These are phyloP conservation scores for Aspergillus nomiae DNA, from an alignment of 2,329 filamentous ascomycete species.

Conservation along the genomic window DNA sequence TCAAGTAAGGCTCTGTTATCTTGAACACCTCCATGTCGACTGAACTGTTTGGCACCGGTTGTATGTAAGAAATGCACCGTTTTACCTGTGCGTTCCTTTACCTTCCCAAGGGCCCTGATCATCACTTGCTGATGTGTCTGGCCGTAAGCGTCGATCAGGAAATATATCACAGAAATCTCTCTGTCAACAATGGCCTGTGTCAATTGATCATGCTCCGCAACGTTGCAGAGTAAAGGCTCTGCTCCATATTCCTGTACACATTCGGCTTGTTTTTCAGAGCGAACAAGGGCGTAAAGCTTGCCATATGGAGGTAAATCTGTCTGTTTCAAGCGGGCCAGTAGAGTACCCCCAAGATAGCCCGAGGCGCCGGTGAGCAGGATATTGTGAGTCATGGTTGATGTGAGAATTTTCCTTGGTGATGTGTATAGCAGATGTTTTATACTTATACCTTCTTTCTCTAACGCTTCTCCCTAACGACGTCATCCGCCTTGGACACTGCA, in stretches of 20 bases:
- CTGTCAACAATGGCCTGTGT: conserved; percentile 41
- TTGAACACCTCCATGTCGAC: conserved; percentile 48
- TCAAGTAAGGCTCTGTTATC: conserved; percentile 47
- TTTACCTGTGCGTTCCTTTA: conserved; percentile 44
- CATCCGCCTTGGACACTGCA: too few relatives aligned
- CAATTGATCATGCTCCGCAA: conserved; percentile 40
- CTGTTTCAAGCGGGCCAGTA: conserved; percentile 44
- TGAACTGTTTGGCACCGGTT: conserved; percentile 56
- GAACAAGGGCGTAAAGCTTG: conserved; percentile 52
- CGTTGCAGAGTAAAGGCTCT: conserved; percentile 45
- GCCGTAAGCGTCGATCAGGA: conserved; percentile 47
- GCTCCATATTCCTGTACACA: conserved; percentile 47
- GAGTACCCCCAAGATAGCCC: conserved; percentile 56
- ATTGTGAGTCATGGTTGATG: conserved; percentile 27
- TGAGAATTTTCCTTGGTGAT: neutral
- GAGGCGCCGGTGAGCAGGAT: conserved; percentile 56
- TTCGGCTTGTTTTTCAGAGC: conserved; percentile 49
- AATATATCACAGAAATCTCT: conserved; percentile 53
- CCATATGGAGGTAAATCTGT: conserved; percentile 46
- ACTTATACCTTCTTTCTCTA: neutral
- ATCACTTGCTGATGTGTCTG: conserved; percentile 39
- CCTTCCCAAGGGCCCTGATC: conserved; percentile 50
- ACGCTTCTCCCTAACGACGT: too few relatives aligned
- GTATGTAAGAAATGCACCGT: conserved; percentile 57
- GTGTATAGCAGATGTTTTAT: neutral